A percentile compares a stretch with the other conserved stretches of the same genome.
These are phyloP conservation scores for Mortierella claussenii DNA, from an alignment of 192 early-diverging fungal species.

Conservation along the genomic window DNA sequence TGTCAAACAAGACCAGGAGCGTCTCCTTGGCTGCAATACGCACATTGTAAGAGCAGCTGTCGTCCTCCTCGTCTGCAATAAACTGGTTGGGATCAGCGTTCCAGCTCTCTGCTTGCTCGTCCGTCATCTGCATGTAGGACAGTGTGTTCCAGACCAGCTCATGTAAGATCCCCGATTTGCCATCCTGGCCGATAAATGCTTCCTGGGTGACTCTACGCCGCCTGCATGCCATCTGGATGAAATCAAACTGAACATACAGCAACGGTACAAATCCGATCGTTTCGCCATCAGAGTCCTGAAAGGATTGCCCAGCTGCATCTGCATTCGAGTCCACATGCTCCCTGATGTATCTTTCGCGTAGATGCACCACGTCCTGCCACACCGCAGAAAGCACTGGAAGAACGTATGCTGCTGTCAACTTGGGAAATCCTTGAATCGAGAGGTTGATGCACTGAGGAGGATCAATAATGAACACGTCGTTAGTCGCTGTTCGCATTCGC, in stretches of 20 bases:
- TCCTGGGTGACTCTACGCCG: conserved; percentile 59
- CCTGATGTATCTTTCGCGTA: conserved; percentile 61
- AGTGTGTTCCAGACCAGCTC: conserved; percentile 67
- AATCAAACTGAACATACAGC: conserved; percentile 73
- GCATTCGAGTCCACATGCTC: conserved; percentile 9
- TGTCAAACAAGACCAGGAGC: conserved; percentile 5
- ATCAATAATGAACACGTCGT: too few species aligned
- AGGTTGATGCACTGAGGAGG: conserved; percentile 62
- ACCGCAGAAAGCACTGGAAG: conserved; percentile 66
- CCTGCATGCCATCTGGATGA: conserved; percentile 58
- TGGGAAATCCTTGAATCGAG: conserved; percentile 69
- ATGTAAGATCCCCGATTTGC: conserved; percentile 55
- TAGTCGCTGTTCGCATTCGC: too few species aligned
- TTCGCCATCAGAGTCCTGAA: conserved; percentile 75
- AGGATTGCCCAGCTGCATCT: conserved; percentile 36
- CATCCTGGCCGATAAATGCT: conserved; percentile 57
- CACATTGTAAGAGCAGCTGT: conserved; percentile 80
- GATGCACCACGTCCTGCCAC: conserved; percentile 69
- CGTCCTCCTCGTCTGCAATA: conserved; percentile 91
- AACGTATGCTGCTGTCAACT: conserved; percentile 60
- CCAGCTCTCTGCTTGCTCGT: conserved; percentile 76
- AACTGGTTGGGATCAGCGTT: conserved; percentile 83
- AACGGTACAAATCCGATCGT: conserved; percentile 67
- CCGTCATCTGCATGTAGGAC: conserved; percentile 82
- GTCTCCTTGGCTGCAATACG: conserved; percentile 82